phyloP scores from a whole-genome alignment of 2,329 filamentous ascomycete species.

The Periglandula ipomoeae region DNA sequence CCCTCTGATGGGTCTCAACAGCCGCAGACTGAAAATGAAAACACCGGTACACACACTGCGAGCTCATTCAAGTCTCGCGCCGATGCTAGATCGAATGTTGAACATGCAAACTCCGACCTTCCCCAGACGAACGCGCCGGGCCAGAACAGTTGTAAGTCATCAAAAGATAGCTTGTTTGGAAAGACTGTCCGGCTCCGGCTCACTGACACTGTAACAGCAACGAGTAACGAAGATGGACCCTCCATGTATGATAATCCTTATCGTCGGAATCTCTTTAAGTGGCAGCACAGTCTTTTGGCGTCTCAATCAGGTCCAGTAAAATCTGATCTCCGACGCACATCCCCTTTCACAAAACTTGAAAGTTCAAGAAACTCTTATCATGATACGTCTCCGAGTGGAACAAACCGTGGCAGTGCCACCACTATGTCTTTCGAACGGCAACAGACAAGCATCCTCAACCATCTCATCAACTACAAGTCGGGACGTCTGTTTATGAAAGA shows the following conservation, averaged over 20 bases:
- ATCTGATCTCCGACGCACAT: conserved; percentile 1
- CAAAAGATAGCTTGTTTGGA: neutral
- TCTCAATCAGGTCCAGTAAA: conserved; percentile 10
- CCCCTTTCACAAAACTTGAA: conserved; percentile 4
- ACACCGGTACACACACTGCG: neutral
- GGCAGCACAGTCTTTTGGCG: conserved; percentile 7
- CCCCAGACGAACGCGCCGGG: neutral
- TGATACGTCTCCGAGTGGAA: conserved; percentile 23
- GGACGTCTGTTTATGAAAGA: conserved; percentile 5
- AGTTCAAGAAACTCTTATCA: conserved; percentile 6
- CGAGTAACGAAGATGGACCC: conserved; percentile 19
- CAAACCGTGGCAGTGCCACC: conserved; percentile 12
- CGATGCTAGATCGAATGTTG: conserved; percentile 2
- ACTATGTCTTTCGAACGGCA: conserved; percentile 30
- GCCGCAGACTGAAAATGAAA: neutral
- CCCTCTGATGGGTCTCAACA: neutral
- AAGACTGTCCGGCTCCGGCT: neutral
- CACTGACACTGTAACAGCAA: neutral
- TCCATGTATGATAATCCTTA: conserved; percentile 36
- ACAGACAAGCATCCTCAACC: conserved; percentile 28
- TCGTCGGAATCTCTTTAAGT: neutral
- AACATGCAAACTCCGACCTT: neutral
- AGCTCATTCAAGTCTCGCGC: conserved; percentile 6
- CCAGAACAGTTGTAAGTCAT: neutral
- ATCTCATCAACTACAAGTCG: conserved; percentile 25